Conservation (phyloP, 106 monocot species). For the Cymbidium sinense region DNA sequence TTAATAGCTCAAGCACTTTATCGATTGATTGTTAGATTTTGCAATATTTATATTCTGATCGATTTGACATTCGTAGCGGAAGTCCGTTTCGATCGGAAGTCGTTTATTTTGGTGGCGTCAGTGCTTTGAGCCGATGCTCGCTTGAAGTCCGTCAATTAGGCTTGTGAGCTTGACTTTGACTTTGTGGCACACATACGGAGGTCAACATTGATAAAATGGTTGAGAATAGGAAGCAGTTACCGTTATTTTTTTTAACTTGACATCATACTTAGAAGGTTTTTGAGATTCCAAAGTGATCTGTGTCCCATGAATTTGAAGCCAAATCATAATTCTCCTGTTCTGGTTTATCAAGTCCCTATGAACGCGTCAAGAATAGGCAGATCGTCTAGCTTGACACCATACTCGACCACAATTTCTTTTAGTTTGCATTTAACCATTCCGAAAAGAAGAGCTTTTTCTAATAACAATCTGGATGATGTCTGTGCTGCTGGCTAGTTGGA, state of each 20-base stretch:
- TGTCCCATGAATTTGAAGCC: constrained; percentile 64
- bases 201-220: constrained; percentile 94
- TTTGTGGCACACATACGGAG: too few relatives aligned
- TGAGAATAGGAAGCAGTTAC: constrained; percentile 13
- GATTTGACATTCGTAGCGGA: too few relatives aligned
- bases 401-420: constrained; percentile 35
- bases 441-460: constrained; percentile 31
- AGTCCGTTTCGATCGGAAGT: too few relatives aligned
- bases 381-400: constrained; percentile 41
- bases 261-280: background rate
- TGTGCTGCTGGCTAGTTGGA: constrained; percentile 49
- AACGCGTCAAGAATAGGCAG: constrained; percentile 52
- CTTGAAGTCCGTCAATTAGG: too few relatives aligned
- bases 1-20: too few relatives aligned
- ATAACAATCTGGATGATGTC: constrained; percentile 48
- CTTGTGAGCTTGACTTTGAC: too few relatives aligned
- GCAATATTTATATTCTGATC: too few relatives aligned
- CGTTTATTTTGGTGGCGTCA: too few relatives aligned
- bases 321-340: constrained; percentile 61
- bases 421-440: constrained; percentile 44
- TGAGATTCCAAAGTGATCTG: constrained; percentile 10
- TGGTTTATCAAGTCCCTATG: constrained; percentile 52
- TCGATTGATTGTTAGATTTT: too few relatives aligned
- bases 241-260: background rate
- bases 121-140: too few relatives aligned